phyloP scores from a whole-genome alignment of 2,329 filamentous ascomycete species.

The Talaromyces sp. region DNA sequence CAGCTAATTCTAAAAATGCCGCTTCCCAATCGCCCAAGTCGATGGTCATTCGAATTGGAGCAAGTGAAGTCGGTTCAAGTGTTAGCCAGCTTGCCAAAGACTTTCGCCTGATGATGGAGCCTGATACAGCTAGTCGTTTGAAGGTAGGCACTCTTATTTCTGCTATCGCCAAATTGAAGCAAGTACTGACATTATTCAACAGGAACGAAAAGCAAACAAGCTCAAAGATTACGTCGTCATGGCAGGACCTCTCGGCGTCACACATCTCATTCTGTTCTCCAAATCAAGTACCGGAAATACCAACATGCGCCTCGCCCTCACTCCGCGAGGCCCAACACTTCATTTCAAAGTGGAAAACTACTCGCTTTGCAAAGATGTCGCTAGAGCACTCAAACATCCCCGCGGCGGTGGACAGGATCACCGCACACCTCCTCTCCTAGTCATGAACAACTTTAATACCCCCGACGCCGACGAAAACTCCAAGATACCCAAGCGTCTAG shows the following conservation, averaged over 20 bases:
- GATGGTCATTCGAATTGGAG: constrained; percentile 97
- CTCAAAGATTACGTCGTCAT: constrained; percentile 91
- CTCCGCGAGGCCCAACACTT: constrained; percentile 85
- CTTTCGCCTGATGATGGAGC: constrained; percentile 91
- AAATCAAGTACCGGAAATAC: constrained; percentile 86
- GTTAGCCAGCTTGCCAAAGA: constrained; percentile 89
- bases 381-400: constrained; percentile 76
- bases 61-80: constrained; percentile 85
- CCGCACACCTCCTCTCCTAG: constrained; percentile 77
- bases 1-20: constrained; percentile 44
- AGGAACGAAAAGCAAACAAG: constrained; percentile 81
- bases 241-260: constrained; percentile 89
- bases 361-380: constrained; percentile 86
- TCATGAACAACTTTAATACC: constrained; percentile 96
- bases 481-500: constrained; percentile 86
- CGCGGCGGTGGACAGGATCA: constrained; percentile 81
- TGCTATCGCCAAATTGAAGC: neutral
- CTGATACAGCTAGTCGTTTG: constrained; percentile 80
- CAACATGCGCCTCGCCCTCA: constrained; percentile 81
- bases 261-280: constrained; percentile 89
- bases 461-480: constrained; percentile 54
- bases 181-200: neutral
- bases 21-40: constrained; percentile 66
- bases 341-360: constrained; percentile 95
- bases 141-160: constrained; percentile 49